A percentile compares a stretch with the other conserved stretches of the same genome.
Evolutionary conservation across 352 stramenopile genomes (phyloP).

Genomic region (Pythium pyrilobum): DNA sequence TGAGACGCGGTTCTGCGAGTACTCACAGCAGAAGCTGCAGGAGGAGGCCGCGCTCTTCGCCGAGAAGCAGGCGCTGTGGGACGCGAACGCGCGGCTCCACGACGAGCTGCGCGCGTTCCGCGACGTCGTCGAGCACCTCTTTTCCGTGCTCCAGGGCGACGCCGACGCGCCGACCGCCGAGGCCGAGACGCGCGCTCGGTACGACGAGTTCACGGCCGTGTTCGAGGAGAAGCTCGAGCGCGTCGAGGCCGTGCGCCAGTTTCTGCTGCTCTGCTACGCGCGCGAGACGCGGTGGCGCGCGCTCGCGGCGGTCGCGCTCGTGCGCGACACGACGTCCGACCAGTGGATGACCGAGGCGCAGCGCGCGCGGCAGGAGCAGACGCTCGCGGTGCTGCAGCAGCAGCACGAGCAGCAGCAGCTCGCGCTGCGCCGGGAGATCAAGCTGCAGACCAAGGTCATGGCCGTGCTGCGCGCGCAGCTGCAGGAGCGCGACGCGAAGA

Average conservation of each 20-base stretch:
- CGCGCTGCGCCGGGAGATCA: conserved; percentile 39
- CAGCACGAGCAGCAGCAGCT: conserved; percentile 42
- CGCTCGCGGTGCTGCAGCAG: conserved; percentile 34
- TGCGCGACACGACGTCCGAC: conserved; percentile 56
- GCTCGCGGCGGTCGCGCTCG: conserved; percentile 35
- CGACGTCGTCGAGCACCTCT: conserved; percentile 39
- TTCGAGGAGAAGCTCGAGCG: conserved; percentile 49
- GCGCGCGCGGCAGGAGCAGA: conserved; percentile 43
- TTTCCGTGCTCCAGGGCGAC: conserved; percentile 26
- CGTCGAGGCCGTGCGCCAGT: conserved; percentile 43
- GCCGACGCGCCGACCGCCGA: neutral
- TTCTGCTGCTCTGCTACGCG: conserved; percentile 59
- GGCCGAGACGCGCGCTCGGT: neutral
- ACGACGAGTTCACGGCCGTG: conserved; percentile 24
- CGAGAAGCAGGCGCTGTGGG: conserved; percentile 64
- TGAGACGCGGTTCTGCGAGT: conserved; percentile 40
- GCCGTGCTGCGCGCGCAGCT: conserved; percentile 33
- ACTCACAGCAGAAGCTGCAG: conserved; percentile 36
- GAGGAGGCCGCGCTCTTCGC: conserved; percentile 50
- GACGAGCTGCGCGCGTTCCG: conserved; percentile 35
- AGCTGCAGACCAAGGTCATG: conserved; percentile 36
- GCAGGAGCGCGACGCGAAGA: conserved; percentile 23
- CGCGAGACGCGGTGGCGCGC: conserved; percentile 56
- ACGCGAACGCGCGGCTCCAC: conserved; percentile 34
- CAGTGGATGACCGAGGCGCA: conserved; percentile 70